A percentile compares a stretch with the other conserved stretches of the same genome.
phyloP scores from a whole-genome alignment of 1,284 basidiomycete species.

The Paramarasmius palmivorus region DNA sequence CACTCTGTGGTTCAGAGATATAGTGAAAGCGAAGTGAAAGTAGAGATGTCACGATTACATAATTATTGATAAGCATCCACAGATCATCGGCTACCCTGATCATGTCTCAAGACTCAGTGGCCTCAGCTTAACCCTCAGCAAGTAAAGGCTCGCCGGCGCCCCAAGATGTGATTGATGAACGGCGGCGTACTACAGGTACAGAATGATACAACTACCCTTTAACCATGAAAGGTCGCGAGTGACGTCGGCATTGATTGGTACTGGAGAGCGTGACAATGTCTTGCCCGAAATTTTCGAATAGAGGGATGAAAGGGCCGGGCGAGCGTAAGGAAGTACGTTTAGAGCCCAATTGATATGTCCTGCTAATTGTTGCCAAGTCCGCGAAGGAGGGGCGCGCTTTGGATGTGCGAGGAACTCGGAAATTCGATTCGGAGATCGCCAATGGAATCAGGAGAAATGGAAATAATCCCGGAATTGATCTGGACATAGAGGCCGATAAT shows the following conservation, averaged over 20 bases:
- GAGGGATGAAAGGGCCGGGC: conserved; percentile 18
- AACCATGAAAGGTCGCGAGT: conserved; percentile 18
- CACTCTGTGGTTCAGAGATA: too few species aligned
- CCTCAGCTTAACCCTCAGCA: too few species aligned
- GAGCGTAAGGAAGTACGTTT: conserved; percentile 10
- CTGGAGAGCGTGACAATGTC: background rate
- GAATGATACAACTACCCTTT: too few species aligned
- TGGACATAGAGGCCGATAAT: conserved; percentile 31
- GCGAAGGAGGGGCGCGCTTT: conserved; percentile 13
- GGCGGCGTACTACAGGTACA: too few species aligned
- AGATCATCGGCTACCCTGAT: too few species aligned
- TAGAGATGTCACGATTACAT: too few species aligned
- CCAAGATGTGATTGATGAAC: too few species aligned
- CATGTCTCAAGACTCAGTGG: too few species aligned
- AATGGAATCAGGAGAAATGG: conserved; percentile 20
- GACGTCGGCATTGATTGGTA: conserved; percentile 18
- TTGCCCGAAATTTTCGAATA: conserved; percentile 26
- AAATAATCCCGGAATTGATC: conserved; percentile 20
- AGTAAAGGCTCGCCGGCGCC: too few species aligned
- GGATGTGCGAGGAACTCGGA: conserved; percentile 16
- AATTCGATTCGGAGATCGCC: conserved; percentile 20
- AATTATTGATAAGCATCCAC: too few species aligned
- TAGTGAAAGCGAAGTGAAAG: too few species aligned
- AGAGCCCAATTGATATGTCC: conserved; percentile 11
- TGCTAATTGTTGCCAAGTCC: conserved; percentile 6